Evolutionary conservation across 306 rosid genomes (phyloP), one percentile per base, ranked within the genome.

Genomic region (Malus fusca): DNA sequence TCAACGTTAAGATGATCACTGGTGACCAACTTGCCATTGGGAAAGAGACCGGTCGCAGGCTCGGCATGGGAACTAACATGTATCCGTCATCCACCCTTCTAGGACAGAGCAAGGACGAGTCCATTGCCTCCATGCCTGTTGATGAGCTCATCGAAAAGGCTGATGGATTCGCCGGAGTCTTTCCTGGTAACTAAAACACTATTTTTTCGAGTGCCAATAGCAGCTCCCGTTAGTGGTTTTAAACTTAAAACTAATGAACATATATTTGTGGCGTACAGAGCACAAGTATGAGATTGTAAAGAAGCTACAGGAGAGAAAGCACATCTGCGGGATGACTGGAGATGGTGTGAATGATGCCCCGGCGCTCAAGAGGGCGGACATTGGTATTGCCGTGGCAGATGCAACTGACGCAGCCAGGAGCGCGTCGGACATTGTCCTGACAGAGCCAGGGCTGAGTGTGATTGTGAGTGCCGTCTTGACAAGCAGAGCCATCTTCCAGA

Each of bases 1-100:
- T 90, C 55, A 91, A 89, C 69, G 98, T 93, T 65, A 93, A 93
- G 90, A 93, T 93, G 98, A 93, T 93, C 87, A 93, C 98, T 6
- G 98, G 98, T 64, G 98, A 93, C 64, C 98, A 93, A 81, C 98
- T 93, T 83, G 98, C 98, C 79, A 93, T 93, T 52, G 98, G 97
- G 1, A 93, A 91, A 80, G 98, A 93, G 86, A 93, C 98, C 0
- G 98, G 97, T 56, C 89, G 97, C n/a, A 88, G 98, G 73, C 98
- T 93, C 37, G 98, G 98, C 72, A 93, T 93, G 98, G 98, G 98
- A 18, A 93, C 97, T 73, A 93, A 93, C 86, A 93, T 93, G 98
- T 93, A 91, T 78, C 98, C 98, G 58, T 93, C 98, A 17, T 89
- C 97, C 8, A 78, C 97, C 15, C 94, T 93, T 72, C 96, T 93